phyloP scores from a whole-genome alignment of 352 stramenopile genomes.

The Globisporangium uncinulatum region DNA sequence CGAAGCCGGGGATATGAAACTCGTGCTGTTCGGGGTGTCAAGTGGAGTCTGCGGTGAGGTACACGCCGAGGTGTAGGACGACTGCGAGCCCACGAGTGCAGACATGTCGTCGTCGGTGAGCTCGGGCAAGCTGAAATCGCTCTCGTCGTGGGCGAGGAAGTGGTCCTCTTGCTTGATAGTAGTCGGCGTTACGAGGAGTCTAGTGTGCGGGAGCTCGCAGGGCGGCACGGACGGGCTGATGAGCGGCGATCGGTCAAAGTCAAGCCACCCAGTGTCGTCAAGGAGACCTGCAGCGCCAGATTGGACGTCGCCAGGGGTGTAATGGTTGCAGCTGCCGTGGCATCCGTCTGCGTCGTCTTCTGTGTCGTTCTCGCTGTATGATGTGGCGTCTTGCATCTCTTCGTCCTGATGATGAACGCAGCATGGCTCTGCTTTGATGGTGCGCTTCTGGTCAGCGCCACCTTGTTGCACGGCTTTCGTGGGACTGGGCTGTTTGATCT shows the following conservation, averaged over 20 bases:
- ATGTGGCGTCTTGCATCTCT: slow-evolving; percentile 7
- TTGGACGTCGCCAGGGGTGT: not conserved
- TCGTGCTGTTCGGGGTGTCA: not conserved
- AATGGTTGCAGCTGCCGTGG: slow-evolving; percentile 2
- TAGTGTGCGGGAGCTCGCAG: slow-evolving; percentile 5
- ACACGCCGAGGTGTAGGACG: slow-evolving; percentile 26
- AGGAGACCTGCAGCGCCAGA: slow-evolving; percentile 7
- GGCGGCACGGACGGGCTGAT: slow-evolving; percentile 16
- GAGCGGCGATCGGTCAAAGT: slow-evolving; percentile 19
- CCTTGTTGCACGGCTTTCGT: not conserved
- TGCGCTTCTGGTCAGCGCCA: not conserved
- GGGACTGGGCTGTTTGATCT: slow-evolving; percentile 1
- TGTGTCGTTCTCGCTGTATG: slow-evolving; percentile 13
- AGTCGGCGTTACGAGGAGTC: not conserved
- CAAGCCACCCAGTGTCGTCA: slow-evolving; percentile 25
- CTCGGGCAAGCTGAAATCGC: slow-evolving; percentile 28
- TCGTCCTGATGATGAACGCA: slow-evolving; percentile 12
- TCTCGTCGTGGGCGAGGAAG: slow-evolving; percentile 23
- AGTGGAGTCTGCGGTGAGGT: slow-evolving; percentile 4
- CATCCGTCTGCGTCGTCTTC: slow-evolving; percentile 15
- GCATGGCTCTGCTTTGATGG: slow-evolving; percentile 4
- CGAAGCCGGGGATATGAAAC: not conserved
- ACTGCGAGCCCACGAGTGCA: slow-evolving; percentile 29
- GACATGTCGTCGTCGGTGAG: slow-evolving; percentile 40
- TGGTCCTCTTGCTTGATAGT: slow-evolving; percentile 12